phyloP scores from a whole-genome alignment of 371 early-diverging fungal species.

The Funneliformis caledonium region DNA sequence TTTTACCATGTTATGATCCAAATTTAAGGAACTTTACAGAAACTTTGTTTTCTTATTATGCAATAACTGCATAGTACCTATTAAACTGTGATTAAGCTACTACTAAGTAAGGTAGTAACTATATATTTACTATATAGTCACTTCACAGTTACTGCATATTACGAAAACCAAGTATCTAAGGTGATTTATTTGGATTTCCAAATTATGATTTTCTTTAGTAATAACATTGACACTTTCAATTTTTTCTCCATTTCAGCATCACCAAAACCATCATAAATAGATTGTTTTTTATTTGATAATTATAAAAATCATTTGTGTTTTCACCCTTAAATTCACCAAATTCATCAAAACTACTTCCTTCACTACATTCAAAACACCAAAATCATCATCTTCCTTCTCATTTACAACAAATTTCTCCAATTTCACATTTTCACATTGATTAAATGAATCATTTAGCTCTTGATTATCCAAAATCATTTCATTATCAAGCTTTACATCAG shows the following conservation, averaged over 20 bases:
- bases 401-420: no score
- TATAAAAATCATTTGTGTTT: neutral
- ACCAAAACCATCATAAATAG: neutral
- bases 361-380: neutral
- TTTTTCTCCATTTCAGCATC: neutral
- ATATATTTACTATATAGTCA: no score
- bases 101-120: no score
- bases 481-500: neutral
- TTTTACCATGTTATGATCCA: neutral
- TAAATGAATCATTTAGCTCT: no score
- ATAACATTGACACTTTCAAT: neutral
- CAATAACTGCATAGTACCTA: no score
- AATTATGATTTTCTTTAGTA: neutral
- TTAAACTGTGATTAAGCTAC: no score
- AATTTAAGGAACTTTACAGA: neutral
- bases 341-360: neutral
- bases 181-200: neutral
- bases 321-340: neutral
- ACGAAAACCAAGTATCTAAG: no score
- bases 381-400: neutral
- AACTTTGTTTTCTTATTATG: no score
- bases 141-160: no score
- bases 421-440: no score
- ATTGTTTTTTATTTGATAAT: neutral
- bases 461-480: neutral